Percentiles rank a stretch among this genome's conserved stretches.
These are phyloP conservation scores for Hevea brasiliensis DNA, from an alignment of 345 rosid species.

Conservation along the genomic window DNA sequence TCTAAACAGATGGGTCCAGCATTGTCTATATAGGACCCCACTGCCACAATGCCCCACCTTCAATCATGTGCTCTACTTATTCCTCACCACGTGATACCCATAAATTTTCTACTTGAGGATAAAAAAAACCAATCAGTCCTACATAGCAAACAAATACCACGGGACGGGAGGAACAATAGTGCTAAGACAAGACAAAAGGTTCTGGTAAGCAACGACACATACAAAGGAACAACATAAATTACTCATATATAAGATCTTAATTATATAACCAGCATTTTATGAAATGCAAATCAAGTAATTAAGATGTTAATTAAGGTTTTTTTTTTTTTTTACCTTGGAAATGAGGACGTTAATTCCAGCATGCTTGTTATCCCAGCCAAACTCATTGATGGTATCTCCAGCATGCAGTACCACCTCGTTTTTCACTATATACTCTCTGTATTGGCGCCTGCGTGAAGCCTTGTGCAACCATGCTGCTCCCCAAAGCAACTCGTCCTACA, in stretches of 20 bases:
- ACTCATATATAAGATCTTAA: neutral
- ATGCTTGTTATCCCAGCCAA: conserved; percentile 42
- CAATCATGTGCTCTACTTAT: conserved; percentile 17
- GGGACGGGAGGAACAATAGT: conserved; percentile 17
- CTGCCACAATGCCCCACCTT: conserved; percentile 15
- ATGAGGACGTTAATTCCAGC: conserved; percentile 40
- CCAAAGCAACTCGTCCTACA: conserved; percentile 38
- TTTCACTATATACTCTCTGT: conserved; percentile 36
- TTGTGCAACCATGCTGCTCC: conserved; percentile 41
- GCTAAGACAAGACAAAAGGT: conserved; percentile 23
- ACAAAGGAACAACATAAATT: neutral
- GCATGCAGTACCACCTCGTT: conserved; percentile 40
- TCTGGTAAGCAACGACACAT: conserved; percentile 12
- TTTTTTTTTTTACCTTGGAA: conserved; percentile 41
- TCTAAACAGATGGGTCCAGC: conserved; percentile 12
- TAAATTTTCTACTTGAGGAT: conserved; percentile 8
- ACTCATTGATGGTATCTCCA: conserved; percentile 42
- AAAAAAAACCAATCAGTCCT: neutral
- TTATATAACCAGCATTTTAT: neutral
- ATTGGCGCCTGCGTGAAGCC: conserved; percentile 37
- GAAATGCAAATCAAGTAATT: neutral
- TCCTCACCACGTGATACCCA: conserved; percentile 34
- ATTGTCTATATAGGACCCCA: conserved; percentile 14
- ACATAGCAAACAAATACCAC: conserved; percentile 24
- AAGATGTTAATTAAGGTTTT: neutral